A percentile compares a stretch with the other conserved stretches of the same genome.
Conservation (phyloP, 129 eudicot genomes). For the Deinandra increscens region DNA sequence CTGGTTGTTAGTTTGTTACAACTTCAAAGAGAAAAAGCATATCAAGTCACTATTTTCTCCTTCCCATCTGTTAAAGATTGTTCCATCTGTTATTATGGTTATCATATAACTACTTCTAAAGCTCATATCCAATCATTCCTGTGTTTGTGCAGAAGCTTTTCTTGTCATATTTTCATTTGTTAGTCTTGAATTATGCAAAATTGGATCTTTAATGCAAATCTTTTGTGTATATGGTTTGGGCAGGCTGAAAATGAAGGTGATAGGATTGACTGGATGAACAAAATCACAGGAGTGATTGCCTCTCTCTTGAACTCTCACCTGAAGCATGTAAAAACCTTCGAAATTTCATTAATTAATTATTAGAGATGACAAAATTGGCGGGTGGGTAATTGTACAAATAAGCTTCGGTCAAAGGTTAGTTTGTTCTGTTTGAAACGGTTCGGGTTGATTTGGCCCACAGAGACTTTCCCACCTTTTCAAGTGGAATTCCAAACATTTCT, state of each 20-base stretch:
- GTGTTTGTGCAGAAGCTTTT: neutral
- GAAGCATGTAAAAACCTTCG: slow-evolving; percentile 57
- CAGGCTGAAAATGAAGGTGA: slow-evolving; percentile 99
- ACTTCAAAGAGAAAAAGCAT: neutral
- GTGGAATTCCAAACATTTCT: neutral
- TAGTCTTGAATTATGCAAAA: slow-evolving; percentile 15
- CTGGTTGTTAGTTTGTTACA: neutral
- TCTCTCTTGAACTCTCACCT: slow-evolving; percentile 85
- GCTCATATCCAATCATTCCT: neutral
- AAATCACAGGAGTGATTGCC: slow-evolving; percentile 82
- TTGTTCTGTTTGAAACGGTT: neutral
- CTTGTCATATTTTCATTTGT: slow-evolving; percentile 6
- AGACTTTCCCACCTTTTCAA: neutral
- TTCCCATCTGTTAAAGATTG: neutral
- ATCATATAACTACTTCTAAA: neutral
- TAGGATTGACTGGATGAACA: slow-evolving; percentile 92
- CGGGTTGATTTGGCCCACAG: neutral
- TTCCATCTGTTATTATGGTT: neutral
- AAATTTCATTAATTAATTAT: neutral
- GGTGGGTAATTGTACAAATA: neutral
- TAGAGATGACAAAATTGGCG: slow-evolving; percentile 1
- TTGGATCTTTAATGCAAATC: neutral
- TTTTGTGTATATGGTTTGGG: slow-evolving; percentile 28
- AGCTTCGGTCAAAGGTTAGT: neutral
- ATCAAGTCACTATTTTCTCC: neutral